Conservation (phyloP, 176 grass and related monocot genomes). For the Alloteropsis semialata region DNA sequence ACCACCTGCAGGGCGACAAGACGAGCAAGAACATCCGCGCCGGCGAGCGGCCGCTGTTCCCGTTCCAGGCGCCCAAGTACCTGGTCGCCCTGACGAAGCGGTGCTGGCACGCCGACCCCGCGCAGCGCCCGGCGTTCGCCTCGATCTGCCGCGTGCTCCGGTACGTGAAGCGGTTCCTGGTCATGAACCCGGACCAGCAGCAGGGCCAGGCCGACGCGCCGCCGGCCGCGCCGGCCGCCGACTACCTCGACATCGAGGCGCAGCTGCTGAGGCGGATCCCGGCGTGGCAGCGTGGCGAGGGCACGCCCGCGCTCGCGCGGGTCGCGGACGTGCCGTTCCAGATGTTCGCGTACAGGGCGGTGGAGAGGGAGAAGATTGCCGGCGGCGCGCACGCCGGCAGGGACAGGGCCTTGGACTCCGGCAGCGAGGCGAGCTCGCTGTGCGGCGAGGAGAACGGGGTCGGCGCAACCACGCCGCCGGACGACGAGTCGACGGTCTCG, state of each 20-base stretch:
- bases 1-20: slow-evolving; percentile 90
- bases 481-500: slow-evolving; percentile 30
- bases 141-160: slow-evolving; percentile 76
- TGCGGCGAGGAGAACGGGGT: slow-evolving; percentile 68
- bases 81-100: slow-evolving; percentile 67
- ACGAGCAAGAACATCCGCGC: slow-evolving; percentile 93
- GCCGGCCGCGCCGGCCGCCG: slow-evolving; percentile 31
- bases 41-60: slow-evolving; percentile 80
- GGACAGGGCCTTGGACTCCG: slow-evolving; percentile 58
- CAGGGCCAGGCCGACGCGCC: slow-evolving; percentile 50
- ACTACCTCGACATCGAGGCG: slow-evolving; percentile 74
- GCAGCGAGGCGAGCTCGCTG: slow-evolving; percentile 57
- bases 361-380: slow-evolving; percentile 76
- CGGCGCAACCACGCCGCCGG: slow-evolving; percentile 22
- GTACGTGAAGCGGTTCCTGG: slow-evolving; percentile 78
- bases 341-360: slow-evolving; percentile 75
- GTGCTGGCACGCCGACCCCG: slow-evolving; percentile 82
- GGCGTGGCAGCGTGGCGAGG: slow-evolving; percentile 42
- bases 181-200: slow-evolving; percentile 71
- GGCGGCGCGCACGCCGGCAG: slow-evolving; percentile 16
- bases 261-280: slow-evolving; percentile 54
- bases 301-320: background rate
- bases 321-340: slow-evolving; percentile 80
- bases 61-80: slow-evolving; percentile 85
- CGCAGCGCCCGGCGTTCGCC: slow-evolving; percentile 74